Percentiles rank a stretch among this genome's conserved stretches.
Evolutionary conservation across 495 filamentous ascomycete species (phyloP).

Genomic region (Penicillium bovifimosum): DNA sequence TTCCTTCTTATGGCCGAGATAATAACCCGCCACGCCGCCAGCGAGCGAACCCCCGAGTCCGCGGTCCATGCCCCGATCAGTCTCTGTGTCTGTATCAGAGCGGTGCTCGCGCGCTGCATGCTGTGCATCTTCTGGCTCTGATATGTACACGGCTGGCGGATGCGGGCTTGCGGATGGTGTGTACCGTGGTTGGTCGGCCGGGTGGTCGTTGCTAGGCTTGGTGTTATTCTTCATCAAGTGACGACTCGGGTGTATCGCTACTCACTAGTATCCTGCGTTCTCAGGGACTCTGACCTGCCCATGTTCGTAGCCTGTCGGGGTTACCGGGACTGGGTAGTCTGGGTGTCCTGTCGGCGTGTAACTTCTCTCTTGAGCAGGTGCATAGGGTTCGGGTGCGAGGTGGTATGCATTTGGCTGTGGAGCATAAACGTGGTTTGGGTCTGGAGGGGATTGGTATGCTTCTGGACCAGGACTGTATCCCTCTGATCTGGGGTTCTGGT

Average conservation of each 20-base stretch:
- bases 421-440: slow-evolving; percentile 21
- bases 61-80: slow-evolving; percentile 36
- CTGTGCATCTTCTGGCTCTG: slow-evolving; percentile 11
- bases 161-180: slow-evolving; percentile 16
- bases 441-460: background rate
- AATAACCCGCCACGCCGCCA: slow-evolving; percentile 45
- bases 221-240: background rate
- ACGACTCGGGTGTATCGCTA: background rate
- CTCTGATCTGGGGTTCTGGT: slow-evolving; percentile 23
- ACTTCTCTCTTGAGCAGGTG: slow-evolving; percentile 23
- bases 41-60: slow-evolving; percentile 37
- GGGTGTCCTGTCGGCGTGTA: slow-evolving; percentile 33
- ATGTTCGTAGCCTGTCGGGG: slow-evolving; percentile 43
- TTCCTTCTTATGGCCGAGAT: slow-evolving; percentile 40
- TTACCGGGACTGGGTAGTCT: slow-evolving; percentile 42
- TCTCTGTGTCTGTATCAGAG: slow-evolving; percentile 10
- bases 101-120: slow-evolving; percentile 5
- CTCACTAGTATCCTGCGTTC: slow-evolving; percentile 39
- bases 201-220: slow-evolving; percentile 10
- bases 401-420: slow-evolving; percentile 29
- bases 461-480: slow-evolving; percentile 16
- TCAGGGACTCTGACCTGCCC: slow-evolving; percentile 30
- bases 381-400: slow-evolving; percentile 26
- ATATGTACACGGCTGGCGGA: slow-evolving; percentile 18
- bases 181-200: slow-evolving; percentile 17